Percentiles rank a stretch among this genome's conserved stretches.
Conservation (phyloP, 2,329 filamentous ascomycete species). For the Venturia aucupariae region DNA sequence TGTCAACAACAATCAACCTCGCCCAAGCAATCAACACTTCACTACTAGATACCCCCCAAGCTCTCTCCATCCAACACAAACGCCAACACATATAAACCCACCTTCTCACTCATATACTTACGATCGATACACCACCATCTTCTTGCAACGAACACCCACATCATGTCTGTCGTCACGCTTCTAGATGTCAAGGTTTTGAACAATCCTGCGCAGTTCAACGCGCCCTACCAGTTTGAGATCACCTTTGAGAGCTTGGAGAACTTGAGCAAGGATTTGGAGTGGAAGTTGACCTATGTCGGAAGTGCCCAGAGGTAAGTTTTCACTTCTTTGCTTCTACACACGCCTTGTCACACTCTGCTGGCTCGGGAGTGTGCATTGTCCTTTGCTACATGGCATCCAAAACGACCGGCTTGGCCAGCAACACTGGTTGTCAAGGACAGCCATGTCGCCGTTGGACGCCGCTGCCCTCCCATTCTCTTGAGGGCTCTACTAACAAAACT, state of each 20-base stretch:
- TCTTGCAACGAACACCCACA: neutral
- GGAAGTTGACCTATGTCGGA: conserved; percentile 98
- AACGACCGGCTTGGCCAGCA: neutral
- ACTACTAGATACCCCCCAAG: neutral
- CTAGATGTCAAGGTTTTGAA: conserved; percentile 93
- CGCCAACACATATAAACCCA: neutral
- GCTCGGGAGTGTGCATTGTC: neutral
- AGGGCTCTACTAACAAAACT: conserved; percentile 41
- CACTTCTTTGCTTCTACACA: neutral
- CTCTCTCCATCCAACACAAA: neutral
- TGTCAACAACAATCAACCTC: neutral
- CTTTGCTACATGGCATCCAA: neutral
- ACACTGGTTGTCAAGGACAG: neutral
- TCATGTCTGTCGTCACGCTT: conserved; percentile 92
- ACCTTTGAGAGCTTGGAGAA: conserved; percentile 96
- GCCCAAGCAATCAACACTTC: neutral
- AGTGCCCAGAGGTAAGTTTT: conserved; percentile 83
- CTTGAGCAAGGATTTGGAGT: conserved; percentile 94
- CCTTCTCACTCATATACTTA: neutral
- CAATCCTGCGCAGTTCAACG: conserved; percentile 90
- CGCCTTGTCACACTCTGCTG: neutral
- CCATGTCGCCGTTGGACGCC: too few species aligned
- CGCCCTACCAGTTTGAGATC: conserved; percentile 94
- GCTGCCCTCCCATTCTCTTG: too few species aligned
- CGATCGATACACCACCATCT: neutral